A percentile compares a stretch with the other conserved stretches of the same genome.
Evolutionary conservation across 2,329 filamentous ascomycete species (phyloP).

Genomic region (Pestalotiopsis sp.): DNA sequence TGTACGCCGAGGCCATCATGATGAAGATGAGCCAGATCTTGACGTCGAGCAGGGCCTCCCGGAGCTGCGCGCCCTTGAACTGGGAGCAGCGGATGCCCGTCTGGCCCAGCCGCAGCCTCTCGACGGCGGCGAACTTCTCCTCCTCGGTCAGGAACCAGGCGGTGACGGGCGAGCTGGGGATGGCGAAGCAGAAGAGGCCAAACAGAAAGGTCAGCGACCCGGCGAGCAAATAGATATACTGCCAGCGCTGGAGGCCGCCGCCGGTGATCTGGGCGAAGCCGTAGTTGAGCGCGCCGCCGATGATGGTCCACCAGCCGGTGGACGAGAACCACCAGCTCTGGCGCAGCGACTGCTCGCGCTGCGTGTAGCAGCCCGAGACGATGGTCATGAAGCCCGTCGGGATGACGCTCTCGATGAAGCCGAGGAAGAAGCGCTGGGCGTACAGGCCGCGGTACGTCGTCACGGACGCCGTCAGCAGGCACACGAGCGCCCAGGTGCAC

Average conservation of each 20-base stretch:
- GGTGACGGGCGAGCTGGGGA: slow-evolving; percentile 67
- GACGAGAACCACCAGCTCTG: slow-evolving; percentile 71
- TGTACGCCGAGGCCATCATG: slow-evolving; percentile 74
- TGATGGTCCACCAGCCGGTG: slow-evolving; percentile 62
- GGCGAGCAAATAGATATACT: slow-evolving; percentile 72
- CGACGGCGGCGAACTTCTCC: slow-evolving; percentile 67
- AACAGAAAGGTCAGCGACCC: slow-evolving; percentile 67
- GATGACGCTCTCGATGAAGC: slow-evolving; percentile 66
- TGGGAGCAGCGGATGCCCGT: slow-evolving; percentile 64
- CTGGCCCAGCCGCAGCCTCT: slow-evolving; percentile 64
- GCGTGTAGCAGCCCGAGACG: slow-evolving; percentile 65
- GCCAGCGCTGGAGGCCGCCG: slow-evolving; percentile 62
- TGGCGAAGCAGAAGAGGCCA: slow-evolving; percentile 64
- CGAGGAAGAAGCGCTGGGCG: slow-evolving; percentile 67
- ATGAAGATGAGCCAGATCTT: slow-evolving; percentile 67
- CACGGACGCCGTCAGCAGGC: slow-evolving; percentile 71
- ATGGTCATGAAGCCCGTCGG: slow-evolving; percentile 70
- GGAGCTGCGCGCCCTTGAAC: slow-evolving; percentile 62
- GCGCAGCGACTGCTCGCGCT: slow-evolving; percentile 64
- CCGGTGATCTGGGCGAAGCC: slow-evolving; percentile 65
- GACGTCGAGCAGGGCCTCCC: slow-evolving; percentile 59
- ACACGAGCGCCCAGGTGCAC: slow-evolving; percentile 67
- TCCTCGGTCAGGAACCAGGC: slow-evolving; percentile 70
- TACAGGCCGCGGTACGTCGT: slow-evolving; percentile 66
- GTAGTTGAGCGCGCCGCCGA: slow-evolving; percentile 68